phyloP scores from a whole-genome alignment of 495 filamentous ascomycete genomes.

The Penicillium egyptiacum region DNA sequence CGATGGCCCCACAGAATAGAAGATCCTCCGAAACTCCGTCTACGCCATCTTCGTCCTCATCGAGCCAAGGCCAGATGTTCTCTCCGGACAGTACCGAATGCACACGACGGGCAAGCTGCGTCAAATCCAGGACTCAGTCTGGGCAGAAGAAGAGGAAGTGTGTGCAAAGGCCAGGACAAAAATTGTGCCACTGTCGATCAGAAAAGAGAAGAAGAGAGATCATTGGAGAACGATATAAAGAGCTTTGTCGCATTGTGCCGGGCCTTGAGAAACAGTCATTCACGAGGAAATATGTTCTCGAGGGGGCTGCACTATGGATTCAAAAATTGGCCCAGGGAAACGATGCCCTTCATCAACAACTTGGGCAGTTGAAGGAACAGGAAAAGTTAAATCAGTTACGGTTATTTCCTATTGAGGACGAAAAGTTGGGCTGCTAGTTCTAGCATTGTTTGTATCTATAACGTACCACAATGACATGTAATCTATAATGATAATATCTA shows the following conservation, averaged over 20 bases:
- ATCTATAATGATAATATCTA: no score
- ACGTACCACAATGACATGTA: background rate
- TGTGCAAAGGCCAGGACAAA: conserved; percentile 25
- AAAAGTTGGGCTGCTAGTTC: background rate
- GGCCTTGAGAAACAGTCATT: conserved; percentile 21
- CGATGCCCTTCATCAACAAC: conserved; percentile 12
- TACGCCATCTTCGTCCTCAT: conserved; percentile 1
- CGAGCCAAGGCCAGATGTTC: background rate
- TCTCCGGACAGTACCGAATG: conserved; percentile 1
- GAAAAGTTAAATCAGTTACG: conserved; percentile 8
- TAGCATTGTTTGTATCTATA: background rate
- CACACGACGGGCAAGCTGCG: conserved; percentile 2
- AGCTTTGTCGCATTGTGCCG: conserved; percentile 21
- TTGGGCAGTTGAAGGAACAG: conserved; percentile 11
- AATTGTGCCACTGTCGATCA: conserved; percentile 27
- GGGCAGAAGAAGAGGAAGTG: conserved; percentile 26
- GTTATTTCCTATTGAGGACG: conserved; percentile 8
- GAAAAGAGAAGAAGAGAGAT: conserved; percentile 30
- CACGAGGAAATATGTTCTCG: conserved; percentile 26
- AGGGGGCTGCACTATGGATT: conserved; percentile 22
- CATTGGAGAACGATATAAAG: conserved; percentile 21
- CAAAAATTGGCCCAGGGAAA: conserved; percentile 17
- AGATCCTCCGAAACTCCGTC: conserved; percentile 4
- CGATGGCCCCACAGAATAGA: background rate
- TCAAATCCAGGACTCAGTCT: background rate